A percentile compares a stretch with the other conserved stretches of the same genome.
These are phyloP conservation scores for Saccharomycopsis sp. DNA, from an alignment of 805 yeast species.

Conservation along the genomic window DNA sequence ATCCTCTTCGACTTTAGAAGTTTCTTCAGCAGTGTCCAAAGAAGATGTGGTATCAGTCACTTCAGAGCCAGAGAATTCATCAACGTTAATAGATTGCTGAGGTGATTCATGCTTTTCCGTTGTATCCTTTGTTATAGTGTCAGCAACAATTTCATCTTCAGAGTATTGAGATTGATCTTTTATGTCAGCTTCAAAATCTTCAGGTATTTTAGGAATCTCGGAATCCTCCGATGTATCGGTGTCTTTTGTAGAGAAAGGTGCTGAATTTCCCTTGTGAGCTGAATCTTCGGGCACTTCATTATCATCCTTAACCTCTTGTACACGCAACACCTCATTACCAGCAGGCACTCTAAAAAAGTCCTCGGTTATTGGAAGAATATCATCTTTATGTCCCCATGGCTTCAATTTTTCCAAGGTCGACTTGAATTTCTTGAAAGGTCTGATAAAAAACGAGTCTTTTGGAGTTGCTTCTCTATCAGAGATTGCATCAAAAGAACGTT, in stretches of 20 bases:
- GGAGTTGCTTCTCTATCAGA: not conserved
- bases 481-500: not conserved
- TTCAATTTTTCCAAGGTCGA: not conserved
- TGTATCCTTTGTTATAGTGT: not conserved
- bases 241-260: too few relatives aligned
- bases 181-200: not conserved
- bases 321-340: not conserved
- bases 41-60: too few relatives aligned
- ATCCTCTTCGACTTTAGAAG: too few relatives aligned
- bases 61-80: too few relatives aligned
- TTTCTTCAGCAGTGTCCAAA: too few relatives aligned
- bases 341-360: not conserved
- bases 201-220: not conserved
- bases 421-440: not conserved
- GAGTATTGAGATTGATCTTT: not conserved
- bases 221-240: not conserved
- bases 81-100: too few relatives aligned
- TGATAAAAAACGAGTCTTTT: not conserved
- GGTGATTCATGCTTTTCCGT: too few relatives aligned
- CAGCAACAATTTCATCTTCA: not conserved
- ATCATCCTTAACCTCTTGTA: too few relatives aligned
- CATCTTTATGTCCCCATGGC: not conserved
- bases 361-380: not conserved
- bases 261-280: too few relatives aligned
- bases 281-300: too few relatives aligned